These are phyloP conservation scores for Diutina ranongensis DNA, from an alignment of 1,139 yeast species.

Conservation along the genomic window DNA sequence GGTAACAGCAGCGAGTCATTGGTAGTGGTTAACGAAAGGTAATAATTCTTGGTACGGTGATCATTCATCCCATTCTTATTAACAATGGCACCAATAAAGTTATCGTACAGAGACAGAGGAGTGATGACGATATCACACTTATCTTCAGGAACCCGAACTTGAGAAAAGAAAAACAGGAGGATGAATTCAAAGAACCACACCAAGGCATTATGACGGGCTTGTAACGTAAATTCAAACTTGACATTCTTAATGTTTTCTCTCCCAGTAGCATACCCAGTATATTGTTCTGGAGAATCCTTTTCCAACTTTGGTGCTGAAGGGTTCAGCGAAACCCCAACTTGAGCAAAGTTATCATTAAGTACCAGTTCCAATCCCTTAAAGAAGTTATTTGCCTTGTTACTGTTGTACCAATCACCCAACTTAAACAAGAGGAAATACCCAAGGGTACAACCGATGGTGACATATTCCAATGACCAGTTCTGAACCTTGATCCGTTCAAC, in stretches of 20 bases:
- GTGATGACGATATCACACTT: conserved; percentile 49
- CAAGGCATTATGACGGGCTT: conserved; percentile 73
- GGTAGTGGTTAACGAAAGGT: conserved; percentile 74
- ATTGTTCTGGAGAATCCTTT: conserved; percentile 63
- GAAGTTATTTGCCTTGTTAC: conserved; percentile 38
- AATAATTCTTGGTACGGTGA: conserved; percentile 67
- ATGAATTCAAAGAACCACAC: conserved; percentile 48
- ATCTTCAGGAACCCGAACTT: conserved; percentile 45
- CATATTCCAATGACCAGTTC: conserved; percentile 68
- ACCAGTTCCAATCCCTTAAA: conserved; percentile 31
- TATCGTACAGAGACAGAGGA: conserved; percentile 48
- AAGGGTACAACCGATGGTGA: conserved; percentile 40
- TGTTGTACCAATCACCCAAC: conserved; percentile 51
- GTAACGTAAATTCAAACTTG: conserved; percentile 48
- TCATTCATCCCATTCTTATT: conserved; percentile 77
- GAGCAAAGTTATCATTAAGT: conserved; percentile 60
- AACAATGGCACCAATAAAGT: conserved; percentile 74
- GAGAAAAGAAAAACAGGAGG: conserved; percentile 41
- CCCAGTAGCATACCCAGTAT: conserved; percentile 79
- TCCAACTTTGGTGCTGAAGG: conserved; percentile 12
- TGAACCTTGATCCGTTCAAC: conserved; percentile 38
- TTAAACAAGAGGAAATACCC: conserved; percentile 35
- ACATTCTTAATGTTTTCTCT: conserved; percentile 64
- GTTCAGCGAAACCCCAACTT: conserved; percentile 47
- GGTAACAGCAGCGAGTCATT: conserved; percentile 63